Conservation (phyloP, 2,329 filamentous ascomycete species). For the Alternaria rosae region DNA sequence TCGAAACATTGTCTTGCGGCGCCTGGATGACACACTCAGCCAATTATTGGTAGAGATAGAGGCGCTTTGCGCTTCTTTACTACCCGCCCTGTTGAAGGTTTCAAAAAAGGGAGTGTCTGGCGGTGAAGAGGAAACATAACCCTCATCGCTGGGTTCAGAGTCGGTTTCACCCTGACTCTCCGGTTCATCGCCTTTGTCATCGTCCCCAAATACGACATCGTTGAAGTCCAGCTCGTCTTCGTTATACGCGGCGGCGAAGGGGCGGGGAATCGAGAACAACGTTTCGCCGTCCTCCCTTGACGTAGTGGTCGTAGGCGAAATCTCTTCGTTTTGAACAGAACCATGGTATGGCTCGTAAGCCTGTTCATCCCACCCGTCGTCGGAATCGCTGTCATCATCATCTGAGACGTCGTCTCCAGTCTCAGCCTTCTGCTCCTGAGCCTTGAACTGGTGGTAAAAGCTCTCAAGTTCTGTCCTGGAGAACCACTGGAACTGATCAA, state of each 20-base stretch:
- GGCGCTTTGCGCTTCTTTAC: not conserved
- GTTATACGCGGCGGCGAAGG: not conserved
- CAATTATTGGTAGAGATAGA: not conserved
- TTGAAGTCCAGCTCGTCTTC: constrained; percentile 13
- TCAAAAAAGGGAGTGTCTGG: not conserved
- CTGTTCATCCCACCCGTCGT: not conserved
- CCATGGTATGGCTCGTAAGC: not conserved
- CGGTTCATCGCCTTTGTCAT: not conserved
- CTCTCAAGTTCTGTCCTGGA: constrained; percentile 1
- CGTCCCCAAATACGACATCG: constrained; percentile 6
- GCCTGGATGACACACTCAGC: not conserved
- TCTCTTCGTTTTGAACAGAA: not conserved
- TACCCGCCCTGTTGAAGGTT: not conserved
- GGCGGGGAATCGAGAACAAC: not conserved
- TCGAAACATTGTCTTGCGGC: not conserved
- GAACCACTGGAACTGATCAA: not conserved
- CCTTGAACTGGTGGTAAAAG: constrained; percentile 1
- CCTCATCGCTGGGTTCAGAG: constrained; percentile 8
- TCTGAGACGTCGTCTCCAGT: not conserved
- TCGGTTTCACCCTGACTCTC: not conserved
- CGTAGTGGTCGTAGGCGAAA: not conserved
- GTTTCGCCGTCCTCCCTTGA: not conserved
- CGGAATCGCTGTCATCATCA: not conserved
- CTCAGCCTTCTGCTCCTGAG: not conserved
- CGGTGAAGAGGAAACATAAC: constrained; percentile 17